Conservation (phyloP, 371 early-diverging fungal genomes). For the Capniomyces stellatus region DNA sequence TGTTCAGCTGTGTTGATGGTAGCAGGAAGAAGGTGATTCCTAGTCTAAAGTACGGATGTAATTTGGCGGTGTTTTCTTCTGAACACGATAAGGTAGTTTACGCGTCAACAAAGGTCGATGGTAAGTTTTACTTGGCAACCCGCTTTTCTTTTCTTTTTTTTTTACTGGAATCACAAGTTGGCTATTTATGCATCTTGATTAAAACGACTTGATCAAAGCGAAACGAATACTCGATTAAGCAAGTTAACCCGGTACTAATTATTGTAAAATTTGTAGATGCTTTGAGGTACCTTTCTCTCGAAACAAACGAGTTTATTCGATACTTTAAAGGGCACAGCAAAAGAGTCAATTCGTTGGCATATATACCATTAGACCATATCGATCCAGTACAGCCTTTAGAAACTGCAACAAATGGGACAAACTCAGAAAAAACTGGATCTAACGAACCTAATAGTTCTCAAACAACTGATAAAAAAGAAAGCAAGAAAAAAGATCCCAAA, state of each 20-base stretch:
- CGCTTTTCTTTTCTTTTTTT: no score
- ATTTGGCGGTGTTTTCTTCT: constrained; percentile 70
- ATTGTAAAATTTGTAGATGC: constrained; percentile 44
- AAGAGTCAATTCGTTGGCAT: constrained; percentile 11
- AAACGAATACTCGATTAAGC: no score
- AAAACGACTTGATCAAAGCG: no score
- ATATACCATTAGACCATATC: constrained; percentile 4
- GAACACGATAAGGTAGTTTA: constrained; percentile 52
- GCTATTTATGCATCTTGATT: no score
- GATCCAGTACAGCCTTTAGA: not conserved
- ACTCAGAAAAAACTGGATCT: not conserved
- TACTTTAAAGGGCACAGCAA: constrained; percentile 78
- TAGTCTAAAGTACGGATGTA: constrained; percentile 74
- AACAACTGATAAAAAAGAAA: not conserved
- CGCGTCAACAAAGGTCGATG: constrained; percentile 80
- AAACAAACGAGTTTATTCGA: constrained; percentile 79
- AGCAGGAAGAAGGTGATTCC: constrained; percentile 38
- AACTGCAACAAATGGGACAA: not conserved
- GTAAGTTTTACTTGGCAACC: no score
- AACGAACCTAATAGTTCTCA: not conserved
- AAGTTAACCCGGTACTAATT: no score
- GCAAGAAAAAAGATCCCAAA: not conserved
- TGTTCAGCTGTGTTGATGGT: constrained; percentile 24
- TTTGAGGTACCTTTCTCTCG: constrained; percentile 72
- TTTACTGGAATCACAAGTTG: no score